phyloP scores from a whole-genome alignment of 768 basidiomycete species.

The Agrocybe praecox region DNA sequence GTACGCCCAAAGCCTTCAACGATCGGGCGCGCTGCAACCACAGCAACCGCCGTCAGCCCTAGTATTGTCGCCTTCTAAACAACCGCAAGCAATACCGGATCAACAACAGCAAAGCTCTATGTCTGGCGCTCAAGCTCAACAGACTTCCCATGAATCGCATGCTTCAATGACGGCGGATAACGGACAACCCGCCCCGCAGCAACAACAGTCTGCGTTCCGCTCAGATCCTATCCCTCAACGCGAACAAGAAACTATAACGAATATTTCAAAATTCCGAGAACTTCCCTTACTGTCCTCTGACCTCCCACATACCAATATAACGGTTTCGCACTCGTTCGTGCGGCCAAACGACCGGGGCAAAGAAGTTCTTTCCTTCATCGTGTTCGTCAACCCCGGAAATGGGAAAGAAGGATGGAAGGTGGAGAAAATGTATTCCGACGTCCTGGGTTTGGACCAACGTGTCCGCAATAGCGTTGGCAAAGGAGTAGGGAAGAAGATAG shows the following conservation, averaged over 20 bases:
- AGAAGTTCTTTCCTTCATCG: constrained; percentile 89
- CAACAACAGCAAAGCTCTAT: constrained; percentile 15
- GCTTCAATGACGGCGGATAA: constrained; percentile 16
- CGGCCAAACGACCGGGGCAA: constrained; percentile 89
- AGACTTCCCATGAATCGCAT: constrained; percentile 10
- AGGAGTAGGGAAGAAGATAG: constrained; percentile 77
- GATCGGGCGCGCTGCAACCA: constrained; percentile 5
- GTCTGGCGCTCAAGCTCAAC: constrained; percentile 8
- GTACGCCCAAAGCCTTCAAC: constrained; percentile 9
- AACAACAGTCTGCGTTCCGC: constrained; percentile 12
- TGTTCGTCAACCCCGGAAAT: constrained; percentile 70
- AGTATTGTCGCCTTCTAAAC: constrained; percentile 21
- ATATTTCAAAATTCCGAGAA: constrained; percentile 52
- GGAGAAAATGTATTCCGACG: constrained; percentile 94
- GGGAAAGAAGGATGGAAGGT: constrained; percentile 80
- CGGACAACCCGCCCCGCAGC: constrained; percentile 8
- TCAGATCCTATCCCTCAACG: constrained; percentile 17
- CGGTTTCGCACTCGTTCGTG: constrained; percentile 82
- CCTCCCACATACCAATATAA: constrained; percentile 69
- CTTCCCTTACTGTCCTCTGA: constrained; percentile 72
- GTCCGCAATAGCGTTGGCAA: constrained; percentile 70
- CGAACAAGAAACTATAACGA: constrained; percentile 15
- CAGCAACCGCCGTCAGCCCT: constrained; percentile 15
- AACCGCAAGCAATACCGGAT: constrained; percentile 22
- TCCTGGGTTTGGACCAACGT: constrained; percentile 83